Evolutionary conservation across 2,329 filamentous ascomycete species (phyloP).

Genomic region (Tolypocladium inflatum): DNA sequence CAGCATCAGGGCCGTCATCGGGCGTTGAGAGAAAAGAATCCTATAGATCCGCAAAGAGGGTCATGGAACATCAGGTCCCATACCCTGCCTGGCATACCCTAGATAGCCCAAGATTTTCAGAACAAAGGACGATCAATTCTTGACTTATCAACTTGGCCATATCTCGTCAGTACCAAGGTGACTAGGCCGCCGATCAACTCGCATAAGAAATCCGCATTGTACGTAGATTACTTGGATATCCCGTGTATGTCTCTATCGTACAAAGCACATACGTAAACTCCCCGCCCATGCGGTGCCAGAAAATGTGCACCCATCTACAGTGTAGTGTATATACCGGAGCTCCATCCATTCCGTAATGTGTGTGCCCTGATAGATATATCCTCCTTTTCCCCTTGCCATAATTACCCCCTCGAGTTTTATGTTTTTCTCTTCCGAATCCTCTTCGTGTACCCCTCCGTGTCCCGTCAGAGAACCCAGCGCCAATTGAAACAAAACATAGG

Average conservation of each 20-base stretch:
- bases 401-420: background rate
- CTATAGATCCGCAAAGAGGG: background rate
- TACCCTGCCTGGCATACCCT: background rate
- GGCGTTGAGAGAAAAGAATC: background rate
- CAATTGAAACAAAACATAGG: background rate
- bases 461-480: background rate
- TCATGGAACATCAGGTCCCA: background rate
- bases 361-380: background rate
- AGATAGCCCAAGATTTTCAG: background rate
- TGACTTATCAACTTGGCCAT: too few relatives aligned
- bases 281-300: constrained; percentile 1
- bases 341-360: background rate
- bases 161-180: too few relatives aligned
- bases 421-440: background rate
- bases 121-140: background rate
- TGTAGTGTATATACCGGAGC: background rate
- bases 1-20: background rate
- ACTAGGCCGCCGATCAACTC: background rate
- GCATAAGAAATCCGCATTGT: background rate
- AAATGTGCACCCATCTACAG: background rate
- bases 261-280: background rate
- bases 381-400: background rate
- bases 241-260: background rate
- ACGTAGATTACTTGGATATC: background rate
- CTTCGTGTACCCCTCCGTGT: background rate